Evolutionary conservation across 192 early-diverging fungal species (phyloP), one percentile per base, ranked within the genome.

Genomic region (Podila epigama): DNA sequence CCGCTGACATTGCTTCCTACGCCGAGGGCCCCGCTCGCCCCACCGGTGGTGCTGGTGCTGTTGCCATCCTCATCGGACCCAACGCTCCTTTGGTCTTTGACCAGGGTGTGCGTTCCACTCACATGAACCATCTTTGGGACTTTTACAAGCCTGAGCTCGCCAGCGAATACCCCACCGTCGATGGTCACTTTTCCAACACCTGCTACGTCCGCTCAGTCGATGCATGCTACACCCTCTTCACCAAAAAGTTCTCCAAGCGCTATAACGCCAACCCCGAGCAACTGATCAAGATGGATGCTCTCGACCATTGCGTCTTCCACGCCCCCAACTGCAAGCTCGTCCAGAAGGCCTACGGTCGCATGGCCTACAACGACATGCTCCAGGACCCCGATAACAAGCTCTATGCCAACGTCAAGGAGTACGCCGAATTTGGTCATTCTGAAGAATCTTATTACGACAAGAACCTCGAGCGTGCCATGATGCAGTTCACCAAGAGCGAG

Each of bases 71-170:
- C 31, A 83, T 99, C 50, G 98, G 95, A 42, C 90, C 92, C 59
- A 84, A 98, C 81, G 98, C 98, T 12, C 95, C 95, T 22, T 81
- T 99, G 39, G 96, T 96, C 32, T 86, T 98, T 79, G 98, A 99
- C 83, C 87, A 84, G 31, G 89, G 85, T 69, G 84, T 98, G 44
- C 91, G 96, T 37, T 81, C 88, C 48, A 96, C 95, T 32, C 92
- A 97, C 82, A 97, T 99, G 93, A 93, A 95, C 79, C 95, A 99
- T 83, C 91, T 90, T 42, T 99, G 94, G 83, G 98, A 99, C 70
- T 99, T 99, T 66, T 99, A 98, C 90, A 99, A 99, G 91, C 96
- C 98, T 61, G 90, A 99, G 86, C 87, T 98, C 69, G 90, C 92
- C 62, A 95, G 93, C 61, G 98, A 99, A 83, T 99, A 94, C 86